phyloP scores from a whole-genome alignment of 1,284 basidiomycete species.

The Pseudozyma thailandica region DNA sequence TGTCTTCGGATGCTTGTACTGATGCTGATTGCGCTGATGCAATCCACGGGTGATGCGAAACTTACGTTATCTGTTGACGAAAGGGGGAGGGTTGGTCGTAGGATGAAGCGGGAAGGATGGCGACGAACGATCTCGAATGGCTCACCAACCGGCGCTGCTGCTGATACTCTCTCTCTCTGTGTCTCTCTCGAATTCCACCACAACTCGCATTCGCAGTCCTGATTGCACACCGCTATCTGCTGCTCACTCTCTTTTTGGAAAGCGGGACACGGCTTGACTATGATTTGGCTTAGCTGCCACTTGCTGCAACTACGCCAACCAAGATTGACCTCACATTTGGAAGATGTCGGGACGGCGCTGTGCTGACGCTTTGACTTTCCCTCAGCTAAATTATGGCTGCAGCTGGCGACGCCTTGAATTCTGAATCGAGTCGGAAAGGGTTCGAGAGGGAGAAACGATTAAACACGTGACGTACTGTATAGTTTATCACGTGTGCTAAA shows the following conservation, averaged over 20 bases:
- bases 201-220: not conserved
- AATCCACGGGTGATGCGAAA: constrained; percentile 24
- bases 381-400: too few relatives aligned
- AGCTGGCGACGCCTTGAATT: too few relatives aligned
- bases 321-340: not conserved
- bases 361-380: not conserved
- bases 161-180: not conserved
- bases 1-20: constrained; percentile 9
- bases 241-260: too few relatives aligned
- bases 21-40: constrained; percentile 34
- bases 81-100: constrained; percentile 38
- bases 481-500: too few relatives aligned
- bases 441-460: too few relatives aligned
- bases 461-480: too few relatives aligned
- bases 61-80: constrained; percentile 49
- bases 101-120: constrained; percentile 43
- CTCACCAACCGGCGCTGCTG: constrained; percentile 14
- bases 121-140: constrained; percentile 37
- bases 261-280: not conserved
- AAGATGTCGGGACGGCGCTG: not conserved
- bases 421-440: too few relatives aligned
- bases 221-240: too few relatives aligned
- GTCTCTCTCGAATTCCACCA: not conserved
- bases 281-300: not conserved
- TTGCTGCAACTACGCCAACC: too few relatives aligned